Evolutionary conservation across 1,139 yeast species (phyloP), one percentile per base, ranked within the genome.

Genomic region (Blastobotrys illinoisensis): DNA sequence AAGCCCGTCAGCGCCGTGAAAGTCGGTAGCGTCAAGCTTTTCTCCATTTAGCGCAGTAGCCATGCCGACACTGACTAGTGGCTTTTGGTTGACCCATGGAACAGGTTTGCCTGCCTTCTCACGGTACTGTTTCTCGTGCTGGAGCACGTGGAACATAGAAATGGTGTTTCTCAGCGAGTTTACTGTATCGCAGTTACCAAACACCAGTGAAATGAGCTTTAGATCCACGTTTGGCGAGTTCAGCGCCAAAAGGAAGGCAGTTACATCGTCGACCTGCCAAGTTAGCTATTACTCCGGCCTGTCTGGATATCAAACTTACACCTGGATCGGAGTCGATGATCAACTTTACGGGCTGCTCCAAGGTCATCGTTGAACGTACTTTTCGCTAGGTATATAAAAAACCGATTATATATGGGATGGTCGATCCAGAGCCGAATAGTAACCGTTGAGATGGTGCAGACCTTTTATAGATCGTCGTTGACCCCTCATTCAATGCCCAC

Each of bases 261-360:
- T 64, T 51, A 71, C 67, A 55, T 74, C 78, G 57, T 74, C 77
- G 18, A 73, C 73, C 40, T 32, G 13, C 40, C 3, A 3, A 9
- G 6, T 26, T 26, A 26, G 32, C 7, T 23, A 23, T 23, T 5
- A 5, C 24, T 5, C 24, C 24, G 24, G 7, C 24, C 7, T 5
- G 7, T 5, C 24, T 7, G 24, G 24, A 7, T 7, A 5, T 5
- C 13, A 11, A 2, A 32, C 40, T 32, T 32, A 32, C 40, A 2
- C 76, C 76, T 18, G 76, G 76, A 58, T 73, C 76, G 0, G 75
- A 71, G 55, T 73, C 76, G 44, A 73, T 64, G 44, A 73, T 70
- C 7, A 72, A 57, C 53, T 65, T 66, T 9, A 48, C 46, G 16
- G 51, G 44, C 18, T 18, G 20, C 3, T 44, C 44, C 21, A 9